Evolutionary conservation across 352 stramenopile genomes (phyloP).

Genomic region (Phytophthora macrochlamydospora): DNA sequence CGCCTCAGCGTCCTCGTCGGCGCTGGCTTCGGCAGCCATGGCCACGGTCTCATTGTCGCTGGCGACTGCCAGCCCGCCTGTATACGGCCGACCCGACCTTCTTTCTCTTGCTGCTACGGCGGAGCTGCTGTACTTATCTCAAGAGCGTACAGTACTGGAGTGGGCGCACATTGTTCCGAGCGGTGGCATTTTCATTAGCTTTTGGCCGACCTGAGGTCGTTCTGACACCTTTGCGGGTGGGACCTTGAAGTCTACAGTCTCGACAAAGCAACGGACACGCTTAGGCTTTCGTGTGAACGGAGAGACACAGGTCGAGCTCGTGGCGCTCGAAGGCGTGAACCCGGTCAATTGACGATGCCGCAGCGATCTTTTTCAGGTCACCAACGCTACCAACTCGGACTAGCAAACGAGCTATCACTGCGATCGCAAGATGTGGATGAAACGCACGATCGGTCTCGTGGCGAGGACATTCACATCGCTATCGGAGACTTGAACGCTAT

Average conservation of each 20-base stretch:
- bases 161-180: no score
- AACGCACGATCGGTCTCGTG: not conserved
- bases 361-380: not conserved
- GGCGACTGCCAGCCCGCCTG: no score
- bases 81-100: no score
- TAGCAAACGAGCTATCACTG: not conserved
- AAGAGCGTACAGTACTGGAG: no score
- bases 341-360: no score
- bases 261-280: not conserved
- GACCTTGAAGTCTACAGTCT: not conserved
- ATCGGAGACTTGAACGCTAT: not conserved
- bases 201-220: not conserved
- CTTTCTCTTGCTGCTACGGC: no score
- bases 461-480: not conserved
- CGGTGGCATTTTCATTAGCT: not conserved
- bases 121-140: no score
- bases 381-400: not conserved
- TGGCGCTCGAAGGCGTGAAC: no score
- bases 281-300: not conserved
- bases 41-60: conserved; percentile 39
- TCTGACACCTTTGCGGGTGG: not conserved
- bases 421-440: not conserved
- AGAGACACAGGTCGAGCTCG: not conserved
- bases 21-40: conserved; percentile 38
- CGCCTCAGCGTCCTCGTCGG: conserved; percentile 38